Base-by-base conservation (phyloP, 1,284 basidiomycete species). In the Singerocomus rubriflavus region DNA sequence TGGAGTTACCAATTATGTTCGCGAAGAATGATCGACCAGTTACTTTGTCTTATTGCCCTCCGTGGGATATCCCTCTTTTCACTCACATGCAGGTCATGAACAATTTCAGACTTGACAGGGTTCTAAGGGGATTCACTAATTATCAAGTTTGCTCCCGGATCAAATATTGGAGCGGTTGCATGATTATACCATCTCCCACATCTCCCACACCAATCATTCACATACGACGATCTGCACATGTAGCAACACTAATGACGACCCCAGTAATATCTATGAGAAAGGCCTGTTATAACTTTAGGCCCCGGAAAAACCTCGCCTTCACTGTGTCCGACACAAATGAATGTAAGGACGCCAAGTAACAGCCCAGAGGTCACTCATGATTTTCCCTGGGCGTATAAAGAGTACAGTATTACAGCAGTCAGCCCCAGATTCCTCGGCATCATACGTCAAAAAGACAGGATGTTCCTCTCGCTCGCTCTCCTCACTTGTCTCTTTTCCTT, bases 381-480 rank as follows among this genome's bases (percentile, higher is more conserved):
- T 29, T 6, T 30, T 30, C 17, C 14, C 27, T n/a, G 5, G 25
- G 21, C 41, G 48, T 21, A 58, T 56, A 58, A 56, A 56, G 56
- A 34, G 25, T 17, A 27, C 8, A 14, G 0, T 21, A 21, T 37
- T 31, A 29, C 12, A 2, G 5, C n/a, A 3, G 34, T 45, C 25
- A 27, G 10, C 25, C 14, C 21, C 21, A 21, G 21, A 21, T 29
- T 14, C 31, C 16, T 50, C 32, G 29, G 21, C 21, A 27, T 27
- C 31, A 37, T 11, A 6, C 27, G 17, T 29, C 25, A 5, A 29
- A 39, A 34, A 16, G 30, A 45, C 26, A 42, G 16, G 10, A 57
- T 54, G 48, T 37, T 47, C n/a, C 39, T 57, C 30, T 50, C 47
- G 5, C 37, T 51, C 12, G 30, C 46, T 14, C 46, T 52, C 33